Base-by-base conservation (phyloP, 2,329 filamentous ascomycete species). In the Aspergillus floridensis region DNA sequence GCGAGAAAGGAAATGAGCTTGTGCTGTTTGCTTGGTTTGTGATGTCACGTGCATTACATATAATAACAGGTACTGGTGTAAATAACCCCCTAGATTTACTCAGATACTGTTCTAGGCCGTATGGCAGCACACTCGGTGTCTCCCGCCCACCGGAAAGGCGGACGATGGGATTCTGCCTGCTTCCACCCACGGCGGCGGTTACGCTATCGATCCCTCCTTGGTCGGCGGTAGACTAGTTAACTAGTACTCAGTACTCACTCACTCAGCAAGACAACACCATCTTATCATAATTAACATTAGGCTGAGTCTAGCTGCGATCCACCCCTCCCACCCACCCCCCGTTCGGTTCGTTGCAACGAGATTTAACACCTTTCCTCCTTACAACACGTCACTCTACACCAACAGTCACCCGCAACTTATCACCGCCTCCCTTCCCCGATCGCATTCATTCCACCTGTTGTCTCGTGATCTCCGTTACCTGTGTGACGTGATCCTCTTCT, bases 91-190 rank as follows among this genome's bases (percentile, higher is more conserved):
- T 12, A 16, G 1, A 16, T 3, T 10, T 4, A 10, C 22, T 7
- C 11, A 12, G 35, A 55, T 55, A 55, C 53, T 19, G 53, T 48
- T 32, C 12, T 8, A 19, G 6, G 7, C 38, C 16, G 38, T 44
- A 44, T 44, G 14, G 38, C 6, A 53, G 52, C 47, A 56, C 24
- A 21, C 5, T 7, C 24, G n/a, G 38, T 6, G 16, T 44, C 14
- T 44, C 38, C 38, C 51, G 24, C 50, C 35, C n/a, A 16, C 44
- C 49, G 49, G 47, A 49, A 58, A 64, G 58, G 59, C 63, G 60
- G 61, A 70, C 72, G 64, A 74, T 71, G 63, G 53, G 72, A 63
- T 76, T 76, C 74, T 72, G 73, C 73, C 74, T 62, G 68, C 69
- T 76, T 76, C 74, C 60, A 54, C 62, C 61, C 62, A 16, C 38